Evolutionary conservation across 495 filamentous ascomycete genomes (phyloP), one percentile per base, ranked within the genome.

Genomic region (Stereocaulon alpinum): DNA sequence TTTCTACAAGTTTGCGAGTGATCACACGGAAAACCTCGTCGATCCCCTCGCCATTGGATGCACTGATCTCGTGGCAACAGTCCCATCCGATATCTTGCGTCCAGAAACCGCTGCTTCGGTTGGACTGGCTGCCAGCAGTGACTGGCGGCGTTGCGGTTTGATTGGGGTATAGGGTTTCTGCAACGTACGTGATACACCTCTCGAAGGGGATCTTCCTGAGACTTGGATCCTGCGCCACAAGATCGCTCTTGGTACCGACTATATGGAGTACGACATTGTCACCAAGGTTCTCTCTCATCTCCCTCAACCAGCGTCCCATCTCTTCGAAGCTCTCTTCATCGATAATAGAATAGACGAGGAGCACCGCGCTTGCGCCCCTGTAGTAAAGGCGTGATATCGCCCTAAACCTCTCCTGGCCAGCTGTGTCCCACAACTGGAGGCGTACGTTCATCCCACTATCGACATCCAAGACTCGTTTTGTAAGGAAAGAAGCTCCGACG

Each of bases 11-110:
- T 72, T 96, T 96, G 66, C 93, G 76, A 41, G 92, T 90, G 42
- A 96, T 93, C 18, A 96, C 92, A 0, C 91, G 81, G 64, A 98
- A 98, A 0, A 98, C 92, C 74, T 98, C 93, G 55, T 98, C 93
- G 12, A 98, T 89, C 4, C 92, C 92, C 75, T 97, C 92, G 18
- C 93, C 93, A 68, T 88, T 88, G 76, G 91, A 88, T 24, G 92
- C 91, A 65, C 85, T 89, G 65, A 98, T 92, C 74, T 98, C 92
- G 72, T 97, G 92, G 66, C 92, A 96, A 62, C 88, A 92, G 67
- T 96, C 91, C 91, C 91, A 96, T 12, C 89, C 89, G 9, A 88
- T 84, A 65, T 96, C 90, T 66, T 93, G 87, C 2, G 86, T 88
- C 90, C 90, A 95, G 68, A 94, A 91, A 6, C 87, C 88, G 40